A percentile compares a stretch with the other conserved stretches of the same genome.
Evolutionary conservation across 169 alveolate genomes (phyloP).

Genomic region (Eimeria falciformis): DNA sequence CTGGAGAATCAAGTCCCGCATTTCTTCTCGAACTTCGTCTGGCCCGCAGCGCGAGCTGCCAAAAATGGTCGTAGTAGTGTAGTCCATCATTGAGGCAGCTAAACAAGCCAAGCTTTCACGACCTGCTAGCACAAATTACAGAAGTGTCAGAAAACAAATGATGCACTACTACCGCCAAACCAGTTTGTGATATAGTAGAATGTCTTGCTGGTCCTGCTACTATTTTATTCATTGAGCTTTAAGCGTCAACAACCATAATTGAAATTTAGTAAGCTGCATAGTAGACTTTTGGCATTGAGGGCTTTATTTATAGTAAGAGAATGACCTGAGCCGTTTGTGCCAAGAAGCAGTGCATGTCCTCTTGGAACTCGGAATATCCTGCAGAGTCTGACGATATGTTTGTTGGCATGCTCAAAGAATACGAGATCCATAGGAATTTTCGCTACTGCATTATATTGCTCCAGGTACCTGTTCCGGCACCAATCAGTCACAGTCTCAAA

Average conservation of each 20-base stretch:
- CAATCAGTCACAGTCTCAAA: no score
- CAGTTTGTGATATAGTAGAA: neutral
- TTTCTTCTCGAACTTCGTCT: conserved; percentile 33
- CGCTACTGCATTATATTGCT: conserved; percentile 86
- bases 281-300: neutral
- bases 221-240: neutral
- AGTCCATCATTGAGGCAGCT: conserved; percentile 65
- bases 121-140: conserved; percentile 32
- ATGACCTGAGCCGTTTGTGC: conserved; percentile 97
- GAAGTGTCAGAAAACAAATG: neutral
- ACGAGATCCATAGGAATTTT: conserved; percentile 93
- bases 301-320: neutral
- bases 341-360: conserved; percentile 95
- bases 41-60: conserved; percentile 54
- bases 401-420: conserved; percentile 89
- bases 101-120: conserved; percentile 69
- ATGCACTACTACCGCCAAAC: neutral
- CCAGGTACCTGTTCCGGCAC: conserved; percentile 78
- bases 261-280: neutral
- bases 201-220: neutral
- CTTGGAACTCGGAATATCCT: conserved; percentile 92
- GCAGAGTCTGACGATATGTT: conserved; percentile 93
- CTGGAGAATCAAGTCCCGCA: conserved; percentile 51
- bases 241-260: no score
- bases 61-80: conserved; percentile 15